Conservation (phyloP, 257 asterid species). For the Thymus mandschuricus region DNA sequence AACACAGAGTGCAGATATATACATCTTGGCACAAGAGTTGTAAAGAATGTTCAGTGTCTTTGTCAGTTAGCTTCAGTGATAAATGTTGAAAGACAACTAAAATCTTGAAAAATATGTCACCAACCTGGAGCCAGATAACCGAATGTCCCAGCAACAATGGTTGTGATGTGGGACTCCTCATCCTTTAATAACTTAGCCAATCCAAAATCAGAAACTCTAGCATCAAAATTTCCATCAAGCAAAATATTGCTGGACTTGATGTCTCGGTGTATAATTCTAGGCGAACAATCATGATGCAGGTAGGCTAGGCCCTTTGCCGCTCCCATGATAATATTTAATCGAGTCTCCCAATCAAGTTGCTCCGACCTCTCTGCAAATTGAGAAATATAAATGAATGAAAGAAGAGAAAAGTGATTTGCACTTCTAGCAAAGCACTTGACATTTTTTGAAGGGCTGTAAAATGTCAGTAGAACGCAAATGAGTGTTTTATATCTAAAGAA, state of each 20-base stretch:
- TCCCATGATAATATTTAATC: conserved; percentile 82
- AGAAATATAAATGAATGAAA: not conserved
- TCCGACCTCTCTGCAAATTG: conserved; percentile 64
- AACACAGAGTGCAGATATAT: not conserved
- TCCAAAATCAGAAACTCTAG: conserved; percentile 95
- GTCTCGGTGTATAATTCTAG: conserved; percentile 92
- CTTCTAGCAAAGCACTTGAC: conserved; percentile 1
- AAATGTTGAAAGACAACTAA: conserved; percentile 11
- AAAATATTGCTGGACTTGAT: conserved; percentile 93
- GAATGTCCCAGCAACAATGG: conserved; percentile 97
- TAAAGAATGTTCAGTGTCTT: conserved; percentile 10
- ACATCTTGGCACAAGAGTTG: conserved; percentile 12
- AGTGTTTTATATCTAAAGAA: not conserved
- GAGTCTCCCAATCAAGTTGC: conserved; percentile 91
- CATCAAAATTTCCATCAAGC: conserved; percentile 87
- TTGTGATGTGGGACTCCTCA: conserved; percentile 95
- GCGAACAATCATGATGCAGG: conserved; percentile 96
- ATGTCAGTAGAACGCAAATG: not conserved
- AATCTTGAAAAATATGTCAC: conserved; percentile 19
- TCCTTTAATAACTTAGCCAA: conserved; percentile 90
- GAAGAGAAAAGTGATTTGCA: conserved; percentile 2
- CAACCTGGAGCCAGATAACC: conserved; percentile 97
- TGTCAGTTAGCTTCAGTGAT: not conserved
- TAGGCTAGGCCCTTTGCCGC: conserved; percentile 95
- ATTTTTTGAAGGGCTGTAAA: not conserved